Conservation (phyloP, 805 yeast genomes). For the Pichia occidentalis region DNA sequence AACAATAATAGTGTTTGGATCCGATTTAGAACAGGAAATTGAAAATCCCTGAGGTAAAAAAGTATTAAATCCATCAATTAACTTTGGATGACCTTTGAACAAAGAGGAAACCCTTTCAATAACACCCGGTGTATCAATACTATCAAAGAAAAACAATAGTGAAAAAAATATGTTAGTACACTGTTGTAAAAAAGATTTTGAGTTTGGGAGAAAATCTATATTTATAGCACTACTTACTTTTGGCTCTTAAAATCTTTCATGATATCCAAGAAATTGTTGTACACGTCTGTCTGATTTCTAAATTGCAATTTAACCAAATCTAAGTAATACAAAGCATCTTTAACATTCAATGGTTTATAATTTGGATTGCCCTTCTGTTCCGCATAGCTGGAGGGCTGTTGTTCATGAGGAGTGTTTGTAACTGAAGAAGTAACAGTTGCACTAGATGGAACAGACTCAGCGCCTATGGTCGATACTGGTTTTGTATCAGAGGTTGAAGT, state of each 20-base stretch:
- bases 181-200: background rate
- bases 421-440: constrained; percentile 3
- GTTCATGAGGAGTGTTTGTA: constrained; percentile 3
- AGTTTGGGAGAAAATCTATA: background rate
- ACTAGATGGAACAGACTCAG: background rate
- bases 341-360: constrained; percentile 84
- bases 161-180: constrained; percentile 19
- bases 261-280: constrained; percentile 91
- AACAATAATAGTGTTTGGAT: constrained; percentile 87
- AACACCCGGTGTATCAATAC: constrained; percentile 97
- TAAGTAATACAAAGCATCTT: constrained; percentile 90
- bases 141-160: constrained; percentile 12
- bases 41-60: constrained; percentile 95
- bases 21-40: constrained; percentile 89
- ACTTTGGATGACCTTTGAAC: constrained; percentile 86
- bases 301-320: constrained; percentile 95
- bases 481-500: constrained; percentile 11
- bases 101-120: constrained; percentile 89
- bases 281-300: constrained; percentile 87
- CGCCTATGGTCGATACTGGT: constrained; percentile 14
- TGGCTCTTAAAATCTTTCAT: constrained; percentile 99
- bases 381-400: background rate
- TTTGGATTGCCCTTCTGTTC: constrained; percentile 27
- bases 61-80: constrained; percentile 96
- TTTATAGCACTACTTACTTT: constrained; percentile 52